phyloP scores from a whole-genome alignment of 495 filamentous ascomycete species.

The Jackrogersella minutella region DNA sequence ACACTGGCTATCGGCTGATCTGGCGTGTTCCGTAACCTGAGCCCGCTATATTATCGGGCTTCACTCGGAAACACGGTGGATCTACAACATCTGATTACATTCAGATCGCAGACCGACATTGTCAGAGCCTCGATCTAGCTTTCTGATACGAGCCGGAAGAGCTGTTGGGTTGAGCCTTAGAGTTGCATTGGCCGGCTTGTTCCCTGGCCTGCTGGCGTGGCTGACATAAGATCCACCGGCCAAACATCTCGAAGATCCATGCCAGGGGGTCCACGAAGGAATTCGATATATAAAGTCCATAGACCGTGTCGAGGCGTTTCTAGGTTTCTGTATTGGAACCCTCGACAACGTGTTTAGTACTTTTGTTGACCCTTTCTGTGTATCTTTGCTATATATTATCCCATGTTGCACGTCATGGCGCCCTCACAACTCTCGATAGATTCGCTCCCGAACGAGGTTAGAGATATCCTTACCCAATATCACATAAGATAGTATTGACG shows the following conservation, averaged over 20 bases:
- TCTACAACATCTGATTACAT: slow-evolving; percentile 35
- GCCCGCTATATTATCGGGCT: slow-evolving; percentile 27
- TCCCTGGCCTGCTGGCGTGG: not conserved
- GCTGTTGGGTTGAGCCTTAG: not conserved
- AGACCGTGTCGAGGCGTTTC: not conserved
- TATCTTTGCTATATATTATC: slow-evolving; percentile 43
- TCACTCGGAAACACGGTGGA: slow-evolving; percentile 31
- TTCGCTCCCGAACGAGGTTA: slow-evolving; percentile 56
- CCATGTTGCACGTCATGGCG: slow-evolving; percentile 45
- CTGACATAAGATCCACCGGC: slow-evolving; percentile 24
- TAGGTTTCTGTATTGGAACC: slow-evolving; percentile 3
- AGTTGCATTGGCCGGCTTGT: not conserved
- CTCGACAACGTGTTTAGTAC: slow-evolving; percentile 39
- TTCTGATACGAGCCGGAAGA: slow-evolving; percentile 1
- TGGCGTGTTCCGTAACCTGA: slow-evolving; percentile 38
- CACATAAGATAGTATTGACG: slow-evolving; percentile 20
- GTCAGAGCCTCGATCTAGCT: slow-evolving; percentile 9
- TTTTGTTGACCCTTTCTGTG: slow-evolving; percentile 38
- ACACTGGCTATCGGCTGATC: slow-evolving; percentile 32
- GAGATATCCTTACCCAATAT: slow-evolving; percentile 8
- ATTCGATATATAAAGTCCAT: slow-evolving; percentile 31
- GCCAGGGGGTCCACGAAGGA: slow-evolving; percentile 7
- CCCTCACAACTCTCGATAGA: slow-evolving; percentile 43
- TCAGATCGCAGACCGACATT: slow-evolving; percentile 25
- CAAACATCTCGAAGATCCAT: slow-evolving; percentile 3